phyloP scores from a whole-genome alignment of 1,284 basidiomycete genomes.

The Trametes hirsuta region DNA sequence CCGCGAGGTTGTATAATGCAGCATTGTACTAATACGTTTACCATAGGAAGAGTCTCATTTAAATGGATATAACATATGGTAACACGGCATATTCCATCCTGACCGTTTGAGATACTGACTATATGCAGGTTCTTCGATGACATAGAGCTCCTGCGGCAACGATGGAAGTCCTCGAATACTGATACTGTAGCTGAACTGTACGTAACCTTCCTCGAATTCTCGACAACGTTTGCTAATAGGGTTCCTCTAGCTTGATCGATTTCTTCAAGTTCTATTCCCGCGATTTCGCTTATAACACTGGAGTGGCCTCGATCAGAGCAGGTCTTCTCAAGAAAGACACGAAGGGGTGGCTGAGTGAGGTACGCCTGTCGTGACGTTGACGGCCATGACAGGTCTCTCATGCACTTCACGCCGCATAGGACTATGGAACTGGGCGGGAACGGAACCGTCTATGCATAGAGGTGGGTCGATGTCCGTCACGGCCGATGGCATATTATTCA shows the following conservation, averaged over 20 bases:
- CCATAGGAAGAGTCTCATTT: conserved; percentile 84
- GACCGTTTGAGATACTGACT: conserved; percentile 9
- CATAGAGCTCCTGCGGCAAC: conserved; percentile 86
- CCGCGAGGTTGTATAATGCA: conserved; percentile 12
- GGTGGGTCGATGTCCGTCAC: conserved; percentile 45
- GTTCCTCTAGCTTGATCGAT: conserved; percentile 77
- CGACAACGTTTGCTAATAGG: neutral
- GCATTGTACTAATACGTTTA: conserved; percentile 18
- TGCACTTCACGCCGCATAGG: conserved; percentile 22
- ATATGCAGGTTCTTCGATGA: conserved; percentile 91
- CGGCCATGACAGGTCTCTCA: neutral
- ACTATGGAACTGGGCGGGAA: conserved; percentile 79
- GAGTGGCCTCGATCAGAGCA: conserved; percentile 90
- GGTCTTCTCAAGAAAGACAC: conserved; percentile 89
- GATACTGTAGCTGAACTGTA: conserved; percentile 94
- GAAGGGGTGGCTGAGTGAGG: conserved; percentile 95
- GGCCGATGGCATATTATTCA: neutral
- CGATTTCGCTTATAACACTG: conserved; percentile 91
- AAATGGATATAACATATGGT: conserved; percentile 85
- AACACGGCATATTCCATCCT: conserved; percentile 14
- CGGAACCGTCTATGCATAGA: conserved; percentile 94
- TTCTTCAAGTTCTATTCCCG: conserved; percentile 97
- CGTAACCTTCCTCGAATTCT: conserved; percentile 32
- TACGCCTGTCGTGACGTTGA: conserved; percentile 41
- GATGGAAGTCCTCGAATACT: conserved; percentile 93